Conservation (phyloP, 352 stramenopile species). For the Elongisporangium senticosum region DNA sequence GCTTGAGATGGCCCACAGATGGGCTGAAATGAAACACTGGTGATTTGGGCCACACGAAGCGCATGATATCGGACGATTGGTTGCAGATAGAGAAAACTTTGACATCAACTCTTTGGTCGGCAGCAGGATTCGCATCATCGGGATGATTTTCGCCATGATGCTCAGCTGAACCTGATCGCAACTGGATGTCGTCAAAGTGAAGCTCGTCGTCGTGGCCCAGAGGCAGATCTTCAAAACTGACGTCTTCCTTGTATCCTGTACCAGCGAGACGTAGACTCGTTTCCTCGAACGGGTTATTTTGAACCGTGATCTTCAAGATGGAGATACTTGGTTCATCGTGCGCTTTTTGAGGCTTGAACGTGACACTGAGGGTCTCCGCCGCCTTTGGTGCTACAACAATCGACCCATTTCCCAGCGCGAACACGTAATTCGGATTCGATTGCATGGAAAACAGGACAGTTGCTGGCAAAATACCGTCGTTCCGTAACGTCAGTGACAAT, state of each 20-base stretch:
- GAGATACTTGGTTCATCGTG: conserved; percentile 54
- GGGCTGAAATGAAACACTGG: conserved; percentile 71
- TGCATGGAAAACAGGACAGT: conserved; percentile 89
- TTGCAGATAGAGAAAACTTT: conserved; percentile 81
- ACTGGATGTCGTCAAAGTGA: conserved; percentile 82
- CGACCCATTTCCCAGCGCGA: conserved; percentile 68
- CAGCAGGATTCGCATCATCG: not conserved
- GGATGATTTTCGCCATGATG: conserved; percentile 6
- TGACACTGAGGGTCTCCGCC: conserved; percentile 52
- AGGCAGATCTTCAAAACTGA: conserved; percentile 87
- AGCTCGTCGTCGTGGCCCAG: conserved; percentile 69
- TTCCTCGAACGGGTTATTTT: conserved; percentile 91
- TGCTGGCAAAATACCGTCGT: conserved; percentile 89
- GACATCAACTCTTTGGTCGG: not conserved
- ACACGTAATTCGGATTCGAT: conserved; percentile 68
- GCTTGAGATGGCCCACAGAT: conserved; percentile 58
- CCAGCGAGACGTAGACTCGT: conserved; percentile 69
- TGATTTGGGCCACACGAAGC: conserved; percentile 67
- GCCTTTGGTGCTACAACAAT: conserved; percentile 63
- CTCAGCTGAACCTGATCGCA: conserved; percentile 14
- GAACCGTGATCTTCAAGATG: conserved; percentile 78
- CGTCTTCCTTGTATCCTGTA: conserved; percentile 73
- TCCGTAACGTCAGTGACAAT: conserved; percentile 68
- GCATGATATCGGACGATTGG: conserved; percentile 42
- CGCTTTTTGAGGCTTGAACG: conserved; percentile 80